These are phyloP conservation scores for Talaromyces funiculosus DNA, from an alignment of 2,329 filamentous ascomycete genomes.

Conservation along the genomic window DNA sequence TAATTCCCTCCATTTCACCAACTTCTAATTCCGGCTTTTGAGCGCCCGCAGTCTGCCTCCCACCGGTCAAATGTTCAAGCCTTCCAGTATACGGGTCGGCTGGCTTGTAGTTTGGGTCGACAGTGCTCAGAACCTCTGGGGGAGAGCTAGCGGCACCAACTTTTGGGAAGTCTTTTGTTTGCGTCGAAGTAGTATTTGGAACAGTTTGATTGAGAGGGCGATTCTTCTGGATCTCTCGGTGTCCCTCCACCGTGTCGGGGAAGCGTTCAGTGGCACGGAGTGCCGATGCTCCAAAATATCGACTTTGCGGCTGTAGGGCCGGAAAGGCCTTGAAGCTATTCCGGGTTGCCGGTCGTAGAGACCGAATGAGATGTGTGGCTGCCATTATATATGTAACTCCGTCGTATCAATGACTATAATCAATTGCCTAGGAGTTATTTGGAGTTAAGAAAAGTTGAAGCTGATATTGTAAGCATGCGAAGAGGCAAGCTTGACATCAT, in stretches of 20 bases:
- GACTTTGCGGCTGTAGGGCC: conserved; percentile 6
- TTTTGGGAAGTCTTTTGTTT: conserved; percentile 57
- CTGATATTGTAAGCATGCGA: conserved; percentile 1
- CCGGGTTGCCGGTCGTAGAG: neutral
- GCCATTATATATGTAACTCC: conserved; percentile 6
- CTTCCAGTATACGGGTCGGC: conserved; percentile 58
- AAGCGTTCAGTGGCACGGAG: conserved; percentile 3
- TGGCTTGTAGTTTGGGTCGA: conserved; percentile 52
- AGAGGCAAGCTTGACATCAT: conserved; percentile 15
- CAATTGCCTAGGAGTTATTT: neutral
- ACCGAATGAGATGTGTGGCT: conserved; percentile 4
- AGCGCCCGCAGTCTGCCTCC: conserved; percentile 50
- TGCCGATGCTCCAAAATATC: conserved; percentile 10
- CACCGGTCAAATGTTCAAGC: conserved; percentile 61
- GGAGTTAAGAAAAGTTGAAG: neutral
- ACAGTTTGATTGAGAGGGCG: conserved; percentile 57
- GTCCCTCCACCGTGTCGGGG: conserved; percentile 42
- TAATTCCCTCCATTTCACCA: conserved; percentile 79
- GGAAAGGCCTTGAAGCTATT: neutral
- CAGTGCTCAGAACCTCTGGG: conserved; percentile 55
- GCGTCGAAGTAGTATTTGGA: conserved; percentile 60
- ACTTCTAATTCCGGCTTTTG: conserved; percentile 65
- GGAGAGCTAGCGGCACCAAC: conserved; percentile 53
- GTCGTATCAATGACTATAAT: neutral
- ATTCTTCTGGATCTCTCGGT: conserved; percentile 52